Base-by-base conservation (phyloP, 805 yeast species). In the Candida ponderosae region DNA sequence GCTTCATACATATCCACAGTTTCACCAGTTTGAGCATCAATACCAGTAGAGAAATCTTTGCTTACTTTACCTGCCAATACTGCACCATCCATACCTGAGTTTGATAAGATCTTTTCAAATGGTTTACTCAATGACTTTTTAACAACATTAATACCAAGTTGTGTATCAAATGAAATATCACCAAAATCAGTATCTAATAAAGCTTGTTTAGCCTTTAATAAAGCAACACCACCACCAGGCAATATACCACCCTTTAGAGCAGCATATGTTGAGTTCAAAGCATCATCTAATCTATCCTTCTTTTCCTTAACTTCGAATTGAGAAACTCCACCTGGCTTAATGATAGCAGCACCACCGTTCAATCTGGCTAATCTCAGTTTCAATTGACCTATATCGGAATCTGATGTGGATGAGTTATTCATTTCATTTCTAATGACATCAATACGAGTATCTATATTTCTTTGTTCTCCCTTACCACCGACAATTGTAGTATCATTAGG, bases 211-310 rank as follows among this genome's bases (percentile, higher is more conserved):
- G 97, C 97, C 78, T 93, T 90, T 57, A 89, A 76, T 62, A 90
- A 75, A 44, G 98, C 97, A 50, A 97, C 90, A 71, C 98, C 98
- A 65, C 98, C 98, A 72, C 98, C 98, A 62, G 98, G 98, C 52
- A 90, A 75, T 60, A 93, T 93, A 72, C 98, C 98, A 68, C 93
- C 97, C 69, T 93, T 94, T 47, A 90, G 97, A 47, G 98, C 98
- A 45, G 98, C 97, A 70, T 97, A 87, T 40, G 97, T 93, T 42
- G 98, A 97, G 65, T 93, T 90, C 62, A 90, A 76, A 31, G 98
- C 98, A 71, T 90, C 98, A 55, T 93, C 97, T 60, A 88, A 93
- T 70, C 98, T 86, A 66, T 90, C 98, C 75, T 93, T 93, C 95
- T 93, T 93, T 76, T 90, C 98, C 59, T 97, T 94, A 53, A 90